Percentiles rank a stretch among this genome's conserved stretches.
These are phyloP conservation scores for Ustilago curta DNA, from an alignment of 1,284 basidiomycete genomes.

Conservation along the genomic window DNA sequence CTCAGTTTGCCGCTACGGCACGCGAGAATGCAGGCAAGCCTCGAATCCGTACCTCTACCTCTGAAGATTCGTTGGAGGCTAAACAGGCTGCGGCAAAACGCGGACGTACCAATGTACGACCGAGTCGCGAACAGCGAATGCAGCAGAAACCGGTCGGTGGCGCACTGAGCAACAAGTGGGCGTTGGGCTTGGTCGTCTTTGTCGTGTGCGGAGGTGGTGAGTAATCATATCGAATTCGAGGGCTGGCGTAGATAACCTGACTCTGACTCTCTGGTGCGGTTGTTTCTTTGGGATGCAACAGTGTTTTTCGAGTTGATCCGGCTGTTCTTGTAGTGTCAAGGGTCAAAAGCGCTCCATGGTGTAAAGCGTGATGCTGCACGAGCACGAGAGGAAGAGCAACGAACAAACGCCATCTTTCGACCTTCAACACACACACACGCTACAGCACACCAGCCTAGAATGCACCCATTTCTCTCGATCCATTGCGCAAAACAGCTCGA, in stretches of 20 bases:
- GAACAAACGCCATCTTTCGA: too few relatives aligned
- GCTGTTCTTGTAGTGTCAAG: constrained; percentile 51
- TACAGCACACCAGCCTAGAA: too few relatives aligned
- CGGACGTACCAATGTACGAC: constrained; percentile 32
- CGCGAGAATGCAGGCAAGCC: constrained; percentile 44
- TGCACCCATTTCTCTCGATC: neutral
- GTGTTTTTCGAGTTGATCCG: constrained; percentile 53
- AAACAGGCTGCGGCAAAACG: neutral
- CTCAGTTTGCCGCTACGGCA: constrained; percentile 24
- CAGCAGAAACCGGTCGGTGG: constrained; percentile 4
- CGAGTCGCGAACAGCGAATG: neutral
- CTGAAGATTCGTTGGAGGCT: neutral
- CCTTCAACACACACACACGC: neutral
- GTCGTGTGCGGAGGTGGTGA: constrained; percentile 55
- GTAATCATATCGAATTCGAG: too few relatives aligned
- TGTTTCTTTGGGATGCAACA: too few relatives aligned
- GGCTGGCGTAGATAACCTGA: too few relatives aligned
- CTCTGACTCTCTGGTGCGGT: too few relatives aligned
- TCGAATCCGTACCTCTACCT: constrained; percentile 16
- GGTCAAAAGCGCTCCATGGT: too few relatives aligned
- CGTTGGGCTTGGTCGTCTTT: constrained; percentile 39
- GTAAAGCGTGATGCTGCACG: too few relatives aligned
- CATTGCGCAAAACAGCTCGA: too few relatives aligned
- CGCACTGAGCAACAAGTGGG: constrained; percentile 17
- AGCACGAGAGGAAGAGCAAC: too few relatives aligned